Conservation (phyloP, 1,139 yeast species). For the Petasospora rhodanensis region DNA sequence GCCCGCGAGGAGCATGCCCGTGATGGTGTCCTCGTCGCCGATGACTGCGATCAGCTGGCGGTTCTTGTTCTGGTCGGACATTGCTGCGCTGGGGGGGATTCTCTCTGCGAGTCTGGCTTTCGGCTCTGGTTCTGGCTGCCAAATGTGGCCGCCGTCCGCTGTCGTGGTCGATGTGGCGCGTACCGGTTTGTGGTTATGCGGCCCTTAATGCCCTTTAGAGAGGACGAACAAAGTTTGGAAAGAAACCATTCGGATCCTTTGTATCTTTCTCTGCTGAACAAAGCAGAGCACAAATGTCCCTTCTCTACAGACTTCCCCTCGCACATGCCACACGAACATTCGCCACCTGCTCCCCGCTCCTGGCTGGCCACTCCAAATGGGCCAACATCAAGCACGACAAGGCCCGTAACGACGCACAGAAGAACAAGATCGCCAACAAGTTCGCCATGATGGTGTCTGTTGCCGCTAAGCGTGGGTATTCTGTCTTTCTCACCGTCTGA, state of each 20-base stretch:
- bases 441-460: conserved; percentile 70
- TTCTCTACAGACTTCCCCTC: neutral
- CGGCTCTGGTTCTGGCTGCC: too few relatives aligned
- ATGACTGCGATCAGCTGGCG: conserved; percentile 85
- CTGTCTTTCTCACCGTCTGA: neutral
- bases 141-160: too few relatives aligned
- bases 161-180: too few relatives aligned
- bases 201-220: too few relatives aligned
- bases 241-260: too few relatives aligned
- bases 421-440: conserved; percentile 65
- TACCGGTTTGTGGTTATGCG: too few relatives aligned
- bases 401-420: conserved; percentile 84
- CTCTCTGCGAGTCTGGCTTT: neutral
- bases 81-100: neutral
- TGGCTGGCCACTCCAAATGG: conserved; percentile 87
- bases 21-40: conserved; percentile 96
- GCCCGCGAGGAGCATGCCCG: conserved; percentile 94
- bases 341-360: conserved; percentile 4
- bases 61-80: conserved; percentile 34
- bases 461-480: conserved; percentile 48
- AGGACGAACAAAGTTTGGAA: too few relatives aligned
- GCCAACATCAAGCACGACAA: conserved; percentile 91
- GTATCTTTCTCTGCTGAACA: too few relatives aligned
- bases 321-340: conserved; percentile 7
- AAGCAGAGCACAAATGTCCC: too few relatives aligned